Percentiles rank a stretch among this genome's conserved stretches.
phyloP scores from a whole-genome alignment of 345 rosid species.

The Linum trigynum region DNA sequence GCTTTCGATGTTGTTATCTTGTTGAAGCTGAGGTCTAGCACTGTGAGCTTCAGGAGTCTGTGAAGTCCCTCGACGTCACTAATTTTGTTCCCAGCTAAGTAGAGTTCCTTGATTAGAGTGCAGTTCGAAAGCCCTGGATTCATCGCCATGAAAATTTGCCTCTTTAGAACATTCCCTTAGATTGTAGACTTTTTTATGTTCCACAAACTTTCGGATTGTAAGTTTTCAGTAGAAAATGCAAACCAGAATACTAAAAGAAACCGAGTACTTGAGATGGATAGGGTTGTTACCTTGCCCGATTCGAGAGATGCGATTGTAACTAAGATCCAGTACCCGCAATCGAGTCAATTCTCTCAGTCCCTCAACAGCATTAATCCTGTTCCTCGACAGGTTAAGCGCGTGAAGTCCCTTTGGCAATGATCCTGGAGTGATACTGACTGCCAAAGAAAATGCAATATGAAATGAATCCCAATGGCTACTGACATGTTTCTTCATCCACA shows the following conservation, averaged over 20 bases:
- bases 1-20: slow-evolving; percentile 80
- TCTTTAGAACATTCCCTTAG: neutral
- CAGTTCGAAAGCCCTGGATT: slow-evolving; percentile 72
- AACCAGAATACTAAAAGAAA: neutral
- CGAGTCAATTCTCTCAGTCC: slow-evolving; percentile 80
- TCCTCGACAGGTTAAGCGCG: slow-evolving; percentile 62
- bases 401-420: slow-evolving; percentile 87
- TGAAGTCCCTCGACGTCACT: slow-evolving; percentile 82
- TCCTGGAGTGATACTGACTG: slow-evolving; percentile 62
- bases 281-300: slow-evolving; percentile 67
- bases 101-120: slow-evolving; percentile 75
- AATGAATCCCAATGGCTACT: neutral
- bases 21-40: slow-evolving; percentile 86
- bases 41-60: slow-evolving; percentile 76
- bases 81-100: slow-evolving; percentile 82
- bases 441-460: slow-evolving; percentile 14
- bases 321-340: slow-evolving; percentile 67
- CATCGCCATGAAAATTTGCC: slow-evolving; percentile 5
- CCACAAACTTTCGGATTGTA: too few relatives aligned
- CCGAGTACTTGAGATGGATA: neutral
- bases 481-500: neutral
- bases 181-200: too few relatives aligned
- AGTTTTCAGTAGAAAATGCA: neutral
- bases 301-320: slow-evolving; percentile 83
- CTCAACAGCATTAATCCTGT: slow-evolving; percentile 68